Evolutionary conservation across 805 yeast genomes (phyloP), one percentile per base, ranked within the genome.

Genomic region (Kluyveromyces siamensis): DNA sequence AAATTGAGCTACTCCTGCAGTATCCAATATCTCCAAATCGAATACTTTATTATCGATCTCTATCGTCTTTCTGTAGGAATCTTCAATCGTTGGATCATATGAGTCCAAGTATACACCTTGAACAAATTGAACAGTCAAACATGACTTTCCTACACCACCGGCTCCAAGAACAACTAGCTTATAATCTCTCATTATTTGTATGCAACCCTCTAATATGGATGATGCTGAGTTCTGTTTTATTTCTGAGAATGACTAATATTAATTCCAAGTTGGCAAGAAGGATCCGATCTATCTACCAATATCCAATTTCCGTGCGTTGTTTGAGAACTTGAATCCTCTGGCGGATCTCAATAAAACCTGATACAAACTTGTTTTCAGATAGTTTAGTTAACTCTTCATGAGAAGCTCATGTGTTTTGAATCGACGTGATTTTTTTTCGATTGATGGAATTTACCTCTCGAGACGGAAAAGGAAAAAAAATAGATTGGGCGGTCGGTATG

Each of bases 1-100:
- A 71, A 88, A 91, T 68, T 90, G 97, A 19, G 96, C 96, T 52
- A 83, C 83, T 41, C 96, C 98, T 1, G 96, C 96, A 2, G 96
- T 88, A 61, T 93, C 99, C 52, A 90, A 71, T 47, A 85, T 82
- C 68, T 91, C 96, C 57, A 91, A 72, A 55, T 85, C 87, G 61
- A 93, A 87, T 5, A 87, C 82, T 55, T 91, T 78, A 35, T 89
- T 95, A 65, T 91, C 96, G 36, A 91, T 82, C 59, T 84, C 89
- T 50, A 88, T 80, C 55, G 87, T 90, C 62, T 88, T 90, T 43
- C 95, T 73, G 67, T 91, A 93, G 0, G 96, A 87, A 62, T 91
- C 98, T 64, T 91, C 99, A 55, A 91, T 93, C 8, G 99, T 93
- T 8, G 99, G 98, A 61, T 91, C 98, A 68, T 91, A 91, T 37